Evolutionary conservation across 768 basidiomycete genomes (phyloP), one percentile per base, ranked within the genome.

Genomic region (Psilocybe tampanensis): DNA sequence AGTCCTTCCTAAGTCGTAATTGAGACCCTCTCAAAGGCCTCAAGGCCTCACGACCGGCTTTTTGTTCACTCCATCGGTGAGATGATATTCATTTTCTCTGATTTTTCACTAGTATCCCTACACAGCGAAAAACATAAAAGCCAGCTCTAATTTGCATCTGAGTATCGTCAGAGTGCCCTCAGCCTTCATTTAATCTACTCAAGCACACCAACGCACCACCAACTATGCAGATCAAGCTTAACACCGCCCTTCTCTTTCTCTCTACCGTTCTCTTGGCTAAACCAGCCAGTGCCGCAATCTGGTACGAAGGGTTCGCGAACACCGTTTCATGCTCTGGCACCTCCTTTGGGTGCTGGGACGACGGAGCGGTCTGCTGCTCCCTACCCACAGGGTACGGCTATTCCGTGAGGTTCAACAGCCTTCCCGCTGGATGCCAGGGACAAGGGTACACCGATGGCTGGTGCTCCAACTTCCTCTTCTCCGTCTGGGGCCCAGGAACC

Each of bases 341-440:
- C 47, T 41, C 47, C 47, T 64, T 64, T 52, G 44, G 48, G 21
- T 64, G 63, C 48, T 44, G n/a, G n/a, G 52, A 61, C 51, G 42
- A 51, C 19, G 54, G 60, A 19, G 34, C 21, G 18, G 55, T 59
- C 49, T 64, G 63, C 55, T 59, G 63, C 47, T 50, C 55, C 17
- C 47, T 64, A 22, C 63, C 63, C 22, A 58, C 57, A 15, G 63
- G 63, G 12, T 64, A 56, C 52, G 63, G 57, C 8, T 61, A 56
- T 51, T 61, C 60, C 19, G 58, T 44, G 2, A 45, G 50, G 44
- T 64, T 64, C 57, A 49, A 53, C 51, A 47, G 50, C 52, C 55
- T 64, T 23, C 50, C 52, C 9, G 26, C 51, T n/a, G 63, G 63
- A 5, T 48, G 49, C 15, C 60, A 61, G 43, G 63, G 63, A 9